Base-by-base conservation (phyloP, 495 filamentous ascomycete genomes). In the Xylaria longipes region DNA sequence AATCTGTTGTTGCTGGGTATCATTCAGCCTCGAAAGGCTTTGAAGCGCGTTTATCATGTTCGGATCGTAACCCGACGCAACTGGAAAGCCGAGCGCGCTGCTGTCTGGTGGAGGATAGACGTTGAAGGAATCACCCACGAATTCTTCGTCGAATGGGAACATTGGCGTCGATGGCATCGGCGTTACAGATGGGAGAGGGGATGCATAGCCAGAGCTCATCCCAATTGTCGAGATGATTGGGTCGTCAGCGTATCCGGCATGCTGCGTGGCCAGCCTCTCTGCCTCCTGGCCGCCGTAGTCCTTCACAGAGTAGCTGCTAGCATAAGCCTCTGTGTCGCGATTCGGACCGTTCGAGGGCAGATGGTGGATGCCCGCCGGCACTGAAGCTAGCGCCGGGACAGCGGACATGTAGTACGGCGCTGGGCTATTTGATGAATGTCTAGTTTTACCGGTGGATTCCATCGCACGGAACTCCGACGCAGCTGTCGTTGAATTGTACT, bases 351-450 rank as follows among this genome's bases (percentile, higher is more conserved):
- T 54, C 41, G 77, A 73, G 45, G 75, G 65, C 65, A 77, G 37
- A 11, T 71, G 67, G 41, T 74, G 72, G 45, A 71, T 70, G 31
- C 65, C 58, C 29, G 65, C 60, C 17, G 73, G 54, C 71, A 71
- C 74, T 35, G 57, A 48, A 27, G 72, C 15, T 1, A 69, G 29
- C 4, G 65, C 67, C 7, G 77, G 77, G 5, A 72, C 45, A 1
- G 69, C 48, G 29, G 71, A 64, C 14, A 77, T 31, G 45, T 70
- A 66, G 11, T 63, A 68, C 4, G 72, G 75, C 12, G 56, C 57
- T 31, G 77, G 75, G 35, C 75, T 79, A 20, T 73, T 70, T 6
- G 77, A 79, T 9, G 77, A 70, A 25, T 77, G 72, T 54, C 75
- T 74, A 33, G 68, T 68, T 33, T 72, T 66, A 41, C 39, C 17